Evolutionary conservation across 2,329 filamentous ascomycete species (phyloP).

Genomic region (Myriosclerotinia scirpicola): DNA sequence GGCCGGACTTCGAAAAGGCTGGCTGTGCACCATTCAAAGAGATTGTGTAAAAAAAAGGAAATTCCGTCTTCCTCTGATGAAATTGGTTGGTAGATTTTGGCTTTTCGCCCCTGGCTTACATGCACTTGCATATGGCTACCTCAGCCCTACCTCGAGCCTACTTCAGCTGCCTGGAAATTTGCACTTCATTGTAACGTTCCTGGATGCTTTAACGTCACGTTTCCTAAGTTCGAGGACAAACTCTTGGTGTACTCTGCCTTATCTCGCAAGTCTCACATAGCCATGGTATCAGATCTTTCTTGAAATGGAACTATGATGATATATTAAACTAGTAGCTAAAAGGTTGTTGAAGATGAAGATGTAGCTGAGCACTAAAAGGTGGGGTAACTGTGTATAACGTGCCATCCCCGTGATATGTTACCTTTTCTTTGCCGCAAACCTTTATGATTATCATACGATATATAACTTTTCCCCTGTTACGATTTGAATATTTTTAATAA

Average conservation of each 20-base stretch:
- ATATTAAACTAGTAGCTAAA: not conserved
- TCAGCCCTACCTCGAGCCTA: slow-evolving; percentile 3
- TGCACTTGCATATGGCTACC: not conserved
- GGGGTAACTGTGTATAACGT: not conserved
- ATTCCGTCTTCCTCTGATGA: not conserved
- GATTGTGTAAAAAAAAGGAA: not conserved
- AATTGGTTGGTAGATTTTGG: not conserved
- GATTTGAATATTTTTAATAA: no score
- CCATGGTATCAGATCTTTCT: not conserved
- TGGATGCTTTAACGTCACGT: not conserved
- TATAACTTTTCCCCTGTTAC: no score
- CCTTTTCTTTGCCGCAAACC: not conserved
- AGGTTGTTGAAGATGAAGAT: not conserved
- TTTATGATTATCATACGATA: not conserved
- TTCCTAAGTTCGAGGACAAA: not conserved
- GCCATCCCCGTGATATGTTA: not conserved
- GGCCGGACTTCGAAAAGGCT: slow-evolving; percentile 1
- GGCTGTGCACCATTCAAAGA: not conserved
- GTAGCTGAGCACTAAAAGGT: not conserved
- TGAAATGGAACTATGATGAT: not conserved
- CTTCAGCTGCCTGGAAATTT: slow-evolving; percentile 1
- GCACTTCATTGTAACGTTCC: not conserved
- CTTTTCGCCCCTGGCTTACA: not conserved
- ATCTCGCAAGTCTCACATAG: accelerated
- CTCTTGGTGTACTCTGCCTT: no score